These are phyloP conservation scores for Boletus rubroflammeus DNA, from an alignment of 768 basidiomycete species.

Conservation along the genomic window DNA sequence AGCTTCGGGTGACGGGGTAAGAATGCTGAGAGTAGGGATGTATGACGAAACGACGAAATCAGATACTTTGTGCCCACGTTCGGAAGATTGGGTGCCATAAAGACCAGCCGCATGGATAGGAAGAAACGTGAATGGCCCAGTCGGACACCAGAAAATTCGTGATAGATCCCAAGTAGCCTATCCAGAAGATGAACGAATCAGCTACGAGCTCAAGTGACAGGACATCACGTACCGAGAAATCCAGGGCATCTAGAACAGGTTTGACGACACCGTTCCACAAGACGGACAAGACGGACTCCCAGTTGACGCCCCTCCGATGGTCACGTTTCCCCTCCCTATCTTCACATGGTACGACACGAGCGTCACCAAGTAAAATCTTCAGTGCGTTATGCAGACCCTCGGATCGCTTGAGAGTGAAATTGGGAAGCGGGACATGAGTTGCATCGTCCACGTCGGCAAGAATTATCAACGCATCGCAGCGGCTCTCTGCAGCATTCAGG, in stretches of 20 bases:
- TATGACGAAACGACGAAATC: not conserved
- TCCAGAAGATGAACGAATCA: not conserved
- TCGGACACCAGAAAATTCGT: not conserved
- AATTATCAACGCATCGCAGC: not conserved
- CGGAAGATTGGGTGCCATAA: not conserved
- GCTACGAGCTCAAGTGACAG: not conserved
- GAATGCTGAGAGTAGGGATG: not conserved
- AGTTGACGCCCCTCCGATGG: not conserved
- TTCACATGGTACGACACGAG: not conserved
- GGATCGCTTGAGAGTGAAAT: not conserved
- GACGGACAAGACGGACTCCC: not conserved
- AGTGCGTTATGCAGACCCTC: not conserved
- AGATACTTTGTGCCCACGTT: not conserved
- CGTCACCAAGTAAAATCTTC: not conserved
- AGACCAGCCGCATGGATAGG: not conserved
- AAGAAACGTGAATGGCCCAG: not conserved
- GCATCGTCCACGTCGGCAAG: not conserved
- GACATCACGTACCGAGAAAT: not conserved
- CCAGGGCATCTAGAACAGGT: not conserved
- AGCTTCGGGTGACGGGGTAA: not conserved
- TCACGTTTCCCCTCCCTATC: not conserved
- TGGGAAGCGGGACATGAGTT: not conserved
- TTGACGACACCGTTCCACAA: not conserved
- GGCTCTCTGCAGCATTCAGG: not conserved
- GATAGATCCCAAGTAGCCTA: not conserved